Base-by-base conservation (phyloP, 2,329 filamentous ascomycete genomes). In the Hypoxylon sp. region DNA sequence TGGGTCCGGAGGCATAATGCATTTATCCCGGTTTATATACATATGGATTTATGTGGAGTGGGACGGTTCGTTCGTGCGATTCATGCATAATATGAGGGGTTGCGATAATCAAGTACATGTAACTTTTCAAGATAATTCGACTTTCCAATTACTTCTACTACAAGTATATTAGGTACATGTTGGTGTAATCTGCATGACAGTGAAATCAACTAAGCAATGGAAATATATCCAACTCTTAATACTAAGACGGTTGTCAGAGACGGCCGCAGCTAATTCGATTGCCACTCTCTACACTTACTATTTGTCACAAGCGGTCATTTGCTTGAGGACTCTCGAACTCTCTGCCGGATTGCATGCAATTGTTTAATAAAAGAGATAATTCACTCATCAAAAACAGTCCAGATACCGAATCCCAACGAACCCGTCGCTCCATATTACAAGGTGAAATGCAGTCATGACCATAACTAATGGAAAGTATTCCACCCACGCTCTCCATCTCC, bases 361-460 rank as follows among this genome's bases (percentile, higher is more conserved):
- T 41, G 32, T 50, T 51, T 49, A 55, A 71, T 68, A 69, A 41
- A 65, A 72, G 66, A 71, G 65, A 63, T 62, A 69, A 71, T 71
- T 63, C 62, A 70, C 65, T 66, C 59, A 49, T 73, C 57, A 57
- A 66, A 64, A 46, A 55, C 57, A 68, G 52, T 55, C 65, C 69
- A 68, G 50, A 67, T 68, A 68, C 67, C 67, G 48, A 67, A 63
- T 68, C 67, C 69, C 69, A 62, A 67, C 60, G 57, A 73, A 74
- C 73, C 73, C 71, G 59, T 73, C 71, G 70, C 73, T 74, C 69
- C 74, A 73, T 74, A 74, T 74, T 75, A 75, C 73, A 76, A 69
- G 70, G 69, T 66, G 67, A 73, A 70, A 73, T 71, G 68, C 63
- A 73, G 56, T 60, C 69, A 72, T 65, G 63, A 67, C 56, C 65